These are phyloP conservation scores for Rhizoctonia solani DNA, from an alignment of 1,284 basidiomycete genomes.

Conservation along the genomic window DNA sequence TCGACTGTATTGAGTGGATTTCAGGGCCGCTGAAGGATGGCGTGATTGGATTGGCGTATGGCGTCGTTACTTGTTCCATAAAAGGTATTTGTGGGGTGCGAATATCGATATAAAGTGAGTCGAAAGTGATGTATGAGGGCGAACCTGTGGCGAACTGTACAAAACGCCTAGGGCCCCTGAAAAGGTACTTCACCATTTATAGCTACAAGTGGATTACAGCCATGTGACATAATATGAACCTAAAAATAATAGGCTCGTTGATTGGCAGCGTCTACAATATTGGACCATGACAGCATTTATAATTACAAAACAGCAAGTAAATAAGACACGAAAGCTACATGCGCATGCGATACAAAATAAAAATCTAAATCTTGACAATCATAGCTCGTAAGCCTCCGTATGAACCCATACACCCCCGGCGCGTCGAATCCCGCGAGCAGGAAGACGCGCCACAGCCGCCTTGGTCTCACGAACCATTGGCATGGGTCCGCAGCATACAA, in stretches of 20 bases:
- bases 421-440: not conserved
- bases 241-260: too few relatives aligned
- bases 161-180: too few relatives aligned
- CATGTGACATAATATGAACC: too few relatives aligned
- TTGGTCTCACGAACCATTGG: slow-evolving; percentile 28
- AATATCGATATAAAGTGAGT: too few relatives aligned
- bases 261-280: too few relatives aligned
- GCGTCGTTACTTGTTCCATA: not conserved
- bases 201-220: too few relatives aligned
- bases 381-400: slow-evolving; percentile 31
- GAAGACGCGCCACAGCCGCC: slow-evolving; percentile 13
- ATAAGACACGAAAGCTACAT: not conserved
- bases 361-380: not conserved
- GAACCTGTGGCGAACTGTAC: too few relatives aligned
- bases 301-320: not conserved
- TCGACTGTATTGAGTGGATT: too few relatives aligned
- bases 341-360: not conserved
- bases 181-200: too few relatives aligned
- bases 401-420: slow-evolving; percentile 30
- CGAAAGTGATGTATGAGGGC: too few relatives aligned
- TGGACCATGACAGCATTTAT: not conserved
- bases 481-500: slow-evolving; percentile 21
- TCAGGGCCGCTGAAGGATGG: not conserved
- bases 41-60: not conserved
- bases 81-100: too few relatives aligned